A percentile compares a stretch with the other conserved stretches of the same genome.
These are phyloP conservation scores for Fonsecaea pedrosoi DNA, from an alignment of 2,329 filamentous ascomycete species.

Conservation along the genomic window DNA sequence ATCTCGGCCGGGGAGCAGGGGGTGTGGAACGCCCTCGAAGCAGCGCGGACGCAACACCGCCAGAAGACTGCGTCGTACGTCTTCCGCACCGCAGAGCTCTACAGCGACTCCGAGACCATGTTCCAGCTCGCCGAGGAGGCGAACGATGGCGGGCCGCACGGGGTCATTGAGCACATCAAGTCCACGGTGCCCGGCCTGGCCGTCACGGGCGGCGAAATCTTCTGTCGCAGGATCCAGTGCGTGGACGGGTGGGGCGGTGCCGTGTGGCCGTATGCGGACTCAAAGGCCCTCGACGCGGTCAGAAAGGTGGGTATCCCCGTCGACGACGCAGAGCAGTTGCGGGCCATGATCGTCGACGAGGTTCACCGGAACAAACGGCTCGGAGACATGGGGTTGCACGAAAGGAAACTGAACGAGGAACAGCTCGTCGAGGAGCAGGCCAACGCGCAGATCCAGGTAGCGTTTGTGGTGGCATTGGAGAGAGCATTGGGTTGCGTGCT, in stretches of 20 bases:
- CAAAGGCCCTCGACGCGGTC: constrained; percentile 45
- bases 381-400: constrained; percentile 41
- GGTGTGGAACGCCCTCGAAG: constrained; percentile 49
- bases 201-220: constrained; percentile 52
- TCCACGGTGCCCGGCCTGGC: constrained; percentile 52
- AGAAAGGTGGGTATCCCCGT: constrained; percentile 48
- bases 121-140: constrained; percentile 36
- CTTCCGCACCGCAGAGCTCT: constrained; percentile 34
- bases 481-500: constrained; percentile 48
- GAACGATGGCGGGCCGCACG: constrained; percentile 44
- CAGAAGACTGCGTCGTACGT: constrained; percentile 55
- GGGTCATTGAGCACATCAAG: constrained; percentile 35
- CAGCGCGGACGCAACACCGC: constrained; percentile 55
- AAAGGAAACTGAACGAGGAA: constrained; percentile 39
- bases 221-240: constrained; percentile 52
- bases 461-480: constrained; percentile 51
- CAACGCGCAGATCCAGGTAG: constrained; percentile 41
- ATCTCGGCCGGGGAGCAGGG: constrained; percentile 48
- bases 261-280: constrained; percentile 51
- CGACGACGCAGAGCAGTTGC: constrained; percentile 44
- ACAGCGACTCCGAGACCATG: constrained; percentile 35
- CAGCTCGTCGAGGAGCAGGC: constrained; percentile 47
- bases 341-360: constrained; percentile 45
- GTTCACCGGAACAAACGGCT: constrained; percentile 42
- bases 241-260: constrained; percentile 45